Conservation (phyloP, 768 basidiomycete genomes). For the Pulveroboletus frians region DNA sequence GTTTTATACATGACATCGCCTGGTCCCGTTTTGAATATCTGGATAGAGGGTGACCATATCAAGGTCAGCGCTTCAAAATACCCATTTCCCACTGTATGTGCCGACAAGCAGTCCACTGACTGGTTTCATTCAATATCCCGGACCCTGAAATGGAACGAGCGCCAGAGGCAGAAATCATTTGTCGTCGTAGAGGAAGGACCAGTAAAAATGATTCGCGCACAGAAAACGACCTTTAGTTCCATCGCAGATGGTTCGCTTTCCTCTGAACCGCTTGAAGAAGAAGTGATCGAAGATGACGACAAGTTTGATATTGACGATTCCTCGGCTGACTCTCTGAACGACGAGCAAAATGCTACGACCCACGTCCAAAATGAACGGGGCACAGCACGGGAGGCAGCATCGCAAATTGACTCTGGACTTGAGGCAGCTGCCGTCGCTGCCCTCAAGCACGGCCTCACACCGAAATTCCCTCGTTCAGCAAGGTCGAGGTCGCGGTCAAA, state of each 20-base stretch:
- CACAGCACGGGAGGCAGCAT: constrained; percentile 24
- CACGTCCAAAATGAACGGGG: constrained; percentile 15
- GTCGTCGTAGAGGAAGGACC: constrained; percentile 94
- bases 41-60: constrained; percentile 95
- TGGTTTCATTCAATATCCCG: constrained; percentile 98
- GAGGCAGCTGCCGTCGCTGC: constrained; percentile 32
- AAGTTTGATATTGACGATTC: constrained; percentile 94
- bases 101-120: constrained; percentile 94
- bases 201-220: constrained; percentile 34
- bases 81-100: constrained; percentile 98
- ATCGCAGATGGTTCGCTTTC: constrained; percentile 7
- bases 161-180: constrained; percentile 97
- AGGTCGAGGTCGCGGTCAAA: constrained; percentile 32
- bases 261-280: constrained; percentile 33
- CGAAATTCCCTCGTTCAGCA: constrained; percentile 23
- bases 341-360: not conserved
- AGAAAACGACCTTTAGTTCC: constrained; percentile 10
- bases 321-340: constrained; percentile 46
- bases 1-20: not conserved
- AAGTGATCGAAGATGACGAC: constrained; percentile 49
- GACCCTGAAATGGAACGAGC: constrained; percentile 98
- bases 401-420: constrained; percentile 26
- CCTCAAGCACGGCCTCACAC: constrained; percentile 29
- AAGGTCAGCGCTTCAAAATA: constrained; percentile 96
- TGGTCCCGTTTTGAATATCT: constrained; percentile 5